Percentiles rank a stretch among this genome's conserved stretches.
Evolutionary conservation across 176 grass and related monocot species (phyloP).

Genomic region (Avena atlantica): DNA sequence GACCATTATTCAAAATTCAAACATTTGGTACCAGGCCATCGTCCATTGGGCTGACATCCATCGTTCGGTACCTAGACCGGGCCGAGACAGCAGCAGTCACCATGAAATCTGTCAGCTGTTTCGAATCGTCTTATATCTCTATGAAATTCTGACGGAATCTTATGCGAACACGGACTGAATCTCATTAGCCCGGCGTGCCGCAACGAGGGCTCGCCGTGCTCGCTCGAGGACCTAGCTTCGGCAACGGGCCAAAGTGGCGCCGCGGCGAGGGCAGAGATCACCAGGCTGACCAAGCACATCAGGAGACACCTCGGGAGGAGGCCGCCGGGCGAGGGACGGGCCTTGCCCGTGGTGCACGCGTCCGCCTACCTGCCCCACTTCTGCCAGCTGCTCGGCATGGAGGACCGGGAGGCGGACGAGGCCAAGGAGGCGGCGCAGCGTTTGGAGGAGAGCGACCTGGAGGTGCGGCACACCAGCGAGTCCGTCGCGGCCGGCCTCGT

Average conservation of each 20-base stretch:
- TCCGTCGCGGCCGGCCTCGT: conserved; percentile 36
- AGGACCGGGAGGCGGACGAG: conserved; percentile 24
- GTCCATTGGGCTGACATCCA: too few species aligned
- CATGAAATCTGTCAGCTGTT: too few species aligned
- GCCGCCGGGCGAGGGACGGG: conserved; percentile 22
- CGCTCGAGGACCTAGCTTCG: conserved; percentile 44
- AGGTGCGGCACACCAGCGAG: conserved; percentile 44
- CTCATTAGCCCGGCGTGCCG: conserved; percentile 36
- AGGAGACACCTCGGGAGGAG: conserved; percentile 45
- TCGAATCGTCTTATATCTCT: too few species aligned
- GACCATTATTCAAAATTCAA: too few species aligned
- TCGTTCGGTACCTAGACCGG: too few species aligned
- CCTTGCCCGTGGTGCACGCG: conserved; percentile 40
- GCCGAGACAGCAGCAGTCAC: too few species aligned
- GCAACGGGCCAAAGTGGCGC: not conserved
- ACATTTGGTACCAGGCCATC: too few species aligned
- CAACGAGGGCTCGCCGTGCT: conserved; percentile 48
- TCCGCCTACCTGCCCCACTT: conserved; percentile 34
- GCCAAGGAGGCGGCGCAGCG: not conserved
- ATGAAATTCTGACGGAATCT: too few species aligned
- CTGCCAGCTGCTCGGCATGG: conserved; percentile 40
- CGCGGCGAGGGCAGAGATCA: conserved; percentile 32
- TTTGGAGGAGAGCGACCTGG: conserved; percentile 20
- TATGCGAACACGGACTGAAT: too few species aligned
- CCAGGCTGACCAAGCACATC: conserved; percentile 39